Conservation (phyloP, 495 filamentous ascomycete genomes). For the Lophiotrema nucula region DNA sequence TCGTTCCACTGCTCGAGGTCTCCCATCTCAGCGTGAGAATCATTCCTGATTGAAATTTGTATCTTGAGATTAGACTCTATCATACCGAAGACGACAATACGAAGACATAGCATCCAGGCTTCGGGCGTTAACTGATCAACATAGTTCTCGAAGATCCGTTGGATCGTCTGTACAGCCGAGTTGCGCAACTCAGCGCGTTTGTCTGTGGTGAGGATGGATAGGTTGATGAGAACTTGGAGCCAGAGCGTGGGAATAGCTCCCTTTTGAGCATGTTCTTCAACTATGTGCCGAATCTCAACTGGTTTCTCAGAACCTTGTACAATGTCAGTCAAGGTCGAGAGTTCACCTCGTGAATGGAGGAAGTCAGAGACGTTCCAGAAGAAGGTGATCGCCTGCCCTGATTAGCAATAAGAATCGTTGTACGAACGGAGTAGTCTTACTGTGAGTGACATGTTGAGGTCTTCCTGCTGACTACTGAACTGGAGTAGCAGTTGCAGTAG, state of each 20-base stretch:
- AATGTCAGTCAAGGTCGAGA: constrained; percentile 47
- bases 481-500: constrained; percentile 84
- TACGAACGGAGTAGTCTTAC: constrained; percentile 43
- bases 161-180: constrained; percentile 85
- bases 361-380: constrained; percentile 95
- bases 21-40: constrained; percentile 19
- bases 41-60: constrained; percentile 23
- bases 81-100: constrained; percentile 74
- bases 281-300: constrained; percentile 44
- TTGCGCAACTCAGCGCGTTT: constrained; percentile 82
- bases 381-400: constrained; percentile 72
- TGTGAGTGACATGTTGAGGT: constrained; percentile 93
- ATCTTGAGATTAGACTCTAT: constrained; percentile 50
- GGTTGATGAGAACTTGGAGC: constrained; percentile 76
- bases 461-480: constrained; percentile 82
- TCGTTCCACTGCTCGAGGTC: constrained; percentile 66
- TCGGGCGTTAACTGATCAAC: constrained; percentile 74
- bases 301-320: constrained; percentile 46
- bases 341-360: constrained; percentile 54
- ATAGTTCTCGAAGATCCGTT: constrained; percentile 89
- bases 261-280: constrained; percentile 51
- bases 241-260: constrained; percentile 66
- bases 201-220: constrained; percentile 75
- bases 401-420: not conserved
- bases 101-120: constrained; percentile 82